A percentile compares a stretch with the other conserved stretches of the same genome.
Conservation (phyloP, 1,284 basidiomycete genomes). For the Termitomyces sp. region DNA sequence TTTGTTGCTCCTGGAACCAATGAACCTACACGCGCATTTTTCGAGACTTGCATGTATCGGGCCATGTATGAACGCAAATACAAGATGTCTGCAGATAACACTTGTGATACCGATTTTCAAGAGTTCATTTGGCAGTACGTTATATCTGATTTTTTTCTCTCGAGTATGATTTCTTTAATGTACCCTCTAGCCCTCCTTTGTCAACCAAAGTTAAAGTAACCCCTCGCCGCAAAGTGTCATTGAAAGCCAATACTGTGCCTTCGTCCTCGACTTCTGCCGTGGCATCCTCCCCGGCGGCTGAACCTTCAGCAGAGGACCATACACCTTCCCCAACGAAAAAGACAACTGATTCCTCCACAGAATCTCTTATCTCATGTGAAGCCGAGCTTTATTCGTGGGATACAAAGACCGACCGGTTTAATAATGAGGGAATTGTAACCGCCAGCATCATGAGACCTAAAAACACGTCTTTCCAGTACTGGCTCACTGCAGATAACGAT, state of each 20-base stretch:
- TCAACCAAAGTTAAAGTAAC: slow-evolving; percentile 22
- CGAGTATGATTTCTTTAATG: neutral
- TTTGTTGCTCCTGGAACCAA: slow-evolving; percentile 79
- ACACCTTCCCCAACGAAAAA: slow-evolving; percentile 4
- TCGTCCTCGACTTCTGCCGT: slow-evolving; percentile 4
- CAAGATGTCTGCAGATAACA: slow-evolving; percentile 64
- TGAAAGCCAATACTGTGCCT: slow-evolving; percentile 18
- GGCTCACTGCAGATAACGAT: slow-evolving; percentile 54
- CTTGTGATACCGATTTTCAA: slow-evolving; percentile 63
- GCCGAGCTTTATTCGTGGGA: slow-evolving; percentile 76
- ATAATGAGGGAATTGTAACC: slow-evolving; percentile 67
- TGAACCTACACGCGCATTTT: slow-evolving; percentile 79
- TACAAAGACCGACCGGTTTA: slow-evolving; percentile 61
- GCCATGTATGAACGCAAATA: slow-evolving; percentile 94
- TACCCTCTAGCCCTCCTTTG: slow-evolving; percentile 21
- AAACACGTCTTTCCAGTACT: slow-evolving; percentile 49
- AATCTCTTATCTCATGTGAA: slow-evolving; percentile 35
- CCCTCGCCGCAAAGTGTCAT: slow-evolving; percentile 26
- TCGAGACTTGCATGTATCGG: slow-evolving; percentile 90
- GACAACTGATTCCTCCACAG: slow-evolving; percentile 20
- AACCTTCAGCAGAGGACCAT: slow-evolving; percentile 13
- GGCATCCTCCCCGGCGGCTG: slow-evolving; percentile 4
- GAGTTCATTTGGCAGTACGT: slow-evolving; percentile 76
- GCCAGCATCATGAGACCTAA: slow-evolving; percentile 63
- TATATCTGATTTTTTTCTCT: neutral